Evolutionary conservation across 805 yeast genomes (phyloP).

Genomic region (Wickerhamomyces tratensis): DNA sequence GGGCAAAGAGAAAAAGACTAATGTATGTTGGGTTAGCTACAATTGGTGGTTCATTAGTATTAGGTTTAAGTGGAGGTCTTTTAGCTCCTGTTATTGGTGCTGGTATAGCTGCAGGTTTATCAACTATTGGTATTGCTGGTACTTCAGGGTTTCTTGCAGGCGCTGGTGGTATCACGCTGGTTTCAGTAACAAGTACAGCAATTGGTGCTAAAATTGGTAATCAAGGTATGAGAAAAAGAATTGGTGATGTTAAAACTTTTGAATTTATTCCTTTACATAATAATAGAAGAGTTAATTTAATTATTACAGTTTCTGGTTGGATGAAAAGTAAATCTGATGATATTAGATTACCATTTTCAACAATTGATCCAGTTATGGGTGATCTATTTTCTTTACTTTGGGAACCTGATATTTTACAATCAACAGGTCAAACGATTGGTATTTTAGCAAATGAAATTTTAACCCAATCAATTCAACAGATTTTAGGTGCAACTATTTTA

Average conservation of each 20-base stretch:
- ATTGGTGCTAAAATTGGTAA: slow-evolving; percentile 87
- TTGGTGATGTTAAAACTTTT: slow-evolving; percentile 88
- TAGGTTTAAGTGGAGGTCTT: slow-evolving; percentile 92
- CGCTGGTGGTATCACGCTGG: slow-evolving; percentile 91
- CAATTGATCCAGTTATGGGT: slow-evolving; percentile 97
- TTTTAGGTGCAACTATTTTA: slow-evolving; percentile 82
- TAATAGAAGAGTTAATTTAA: slow-evolving; percentile 77
- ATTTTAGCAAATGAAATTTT: slow-evolving; percentile 91
- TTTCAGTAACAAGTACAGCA: slow-evolving; percentile 85
- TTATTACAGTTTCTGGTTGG: slow-evolving; percentile 94
- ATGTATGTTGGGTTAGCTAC: slow-evolving; percentile 93
- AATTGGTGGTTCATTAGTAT: slow-evolving; percentile 87
- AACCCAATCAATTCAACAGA: slow-evolving; percentile 89
- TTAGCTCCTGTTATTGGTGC: slow-evolving; percentile 98
- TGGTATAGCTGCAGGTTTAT: slow-evolving; percentile 93
- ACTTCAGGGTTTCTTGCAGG: slow-evolving; percentile 91
- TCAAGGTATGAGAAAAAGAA: slow-evolving; percentile 75
- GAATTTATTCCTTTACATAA: slow-evolving; percentile 91
- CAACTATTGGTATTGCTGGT: slow-evolving; percentile 93
- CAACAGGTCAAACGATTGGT: slow-evolving; percentile 93
- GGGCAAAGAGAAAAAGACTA: slow-evolving; percentile 53
- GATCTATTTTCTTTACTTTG: slow-evolving; percentile 85
- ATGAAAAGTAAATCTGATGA: slow-evolving; percentile 94
- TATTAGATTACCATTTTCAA: slow-evolving; percentile 90
- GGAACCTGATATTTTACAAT: slow-evolving; percentile 97